phyloP scores from a whole-genome alignment of 148 eudicot genomes.

The Talinum fruticosum region DNA sequence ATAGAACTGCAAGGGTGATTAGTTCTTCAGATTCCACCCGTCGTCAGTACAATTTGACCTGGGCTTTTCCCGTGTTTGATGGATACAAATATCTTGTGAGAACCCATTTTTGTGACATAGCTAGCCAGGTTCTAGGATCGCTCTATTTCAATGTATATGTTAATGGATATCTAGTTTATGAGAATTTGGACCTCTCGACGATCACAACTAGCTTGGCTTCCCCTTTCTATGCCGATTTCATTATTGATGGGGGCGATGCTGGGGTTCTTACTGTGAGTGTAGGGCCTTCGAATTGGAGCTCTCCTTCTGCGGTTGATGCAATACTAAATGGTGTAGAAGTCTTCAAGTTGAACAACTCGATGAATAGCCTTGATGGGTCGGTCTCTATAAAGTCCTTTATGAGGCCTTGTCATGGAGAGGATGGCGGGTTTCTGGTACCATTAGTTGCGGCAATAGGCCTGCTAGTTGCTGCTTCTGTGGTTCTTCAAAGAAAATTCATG shows the following conservation, averaged over 20 bases:
- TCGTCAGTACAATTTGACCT: conserved; percentile 40
- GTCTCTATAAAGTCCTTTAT: conserved; percentile 36
- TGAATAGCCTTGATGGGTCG: conserved; percentile 73
- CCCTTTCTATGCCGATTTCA: conserved; percentile 80
- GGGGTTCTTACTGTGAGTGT: conserved; percentile 50
- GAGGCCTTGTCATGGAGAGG: conserved; percentile 34
- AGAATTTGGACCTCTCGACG: conserved; percentile 52
- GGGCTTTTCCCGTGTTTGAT: conserved; percentile 54
- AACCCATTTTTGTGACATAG: conserved; percentile 87
- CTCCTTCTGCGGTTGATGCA: conserved; percentile 48
- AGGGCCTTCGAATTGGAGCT: conserved; percentile 65
- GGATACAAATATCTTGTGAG: conserved; percentile 64
- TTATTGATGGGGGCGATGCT: conserved; percentile 40
- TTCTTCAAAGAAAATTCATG: conserved; percentile 47
- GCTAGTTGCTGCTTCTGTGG: conserved; percentile 56
- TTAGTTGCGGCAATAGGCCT: conserved; percentile 53
- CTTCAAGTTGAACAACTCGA: conserved; percentile 59
- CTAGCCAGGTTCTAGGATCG: conserved; percentile 49
- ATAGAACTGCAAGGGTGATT: conserved; percentile 61
- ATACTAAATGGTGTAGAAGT: conserved; percentile 83
- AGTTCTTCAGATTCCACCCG: conserved; percentile 29
- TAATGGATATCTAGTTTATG: conserved; percentile 59
- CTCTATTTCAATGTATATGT: conserved; percentile 77
- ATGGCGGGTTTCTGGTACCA: conserved; percentile 36
- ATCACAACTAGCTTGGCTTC: conserved; percentile 51